Evolutionary conservation across 192 early-diverging fungal genomes (phyloP), one percentile per base, ranked within the genome.

Genomic region (Podila epicladia): DNA sequence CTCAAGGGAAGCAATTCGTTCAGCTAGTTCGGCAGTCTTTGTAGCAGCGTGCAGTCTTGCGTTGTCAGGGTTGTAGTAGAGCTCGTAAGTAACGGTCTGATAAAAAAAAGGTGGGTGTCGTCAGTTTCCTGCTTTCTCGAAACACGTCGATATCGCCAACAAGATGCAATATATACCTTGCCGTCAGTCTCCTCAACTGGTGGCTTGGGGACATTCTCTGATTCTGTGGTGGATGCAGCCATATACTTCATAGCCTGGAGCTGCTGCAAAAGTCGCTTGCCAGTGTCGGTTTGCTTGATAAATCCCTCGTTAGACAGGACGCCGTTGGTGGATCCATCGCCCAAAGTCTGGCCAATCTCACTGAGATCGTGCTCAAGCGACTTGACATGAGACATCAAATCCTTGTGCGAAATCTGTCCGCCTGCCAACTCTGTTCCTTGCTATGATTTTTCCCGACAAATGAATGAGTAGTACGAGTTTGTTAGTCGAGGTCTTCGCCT

Each of bases 21-120:
- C 83, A 64, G 94, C 94, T 11, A 95, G 69, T 19, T 93, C 88
- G 9, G 85, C 76, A 41, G 90, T 72, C 62, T 93, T 91, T 26
- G 85, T 84, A 29, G 88, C 85, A 19, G 87, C 84, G 35, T 86
- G 83, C 22, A 85, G 51, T 65, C 85, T 85, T 13, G 87, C 83
- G 28, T 89, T 85, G 35, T 90, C 87, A 17, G 92, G 92, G 22
- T 88, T 92, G 67, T 92, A 94, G 70, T 82, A 93, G 3, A 93
- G 82, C 68, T 94, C 93, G 70, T 94, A 93, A 12, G 92, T 93
- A 5, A 94, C 83, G 58, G 84, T 83, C 87, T 87, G 31, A 17
- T 8, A 61, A 33, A 13, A 31, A 31, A 33, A 31, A 32, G 17
- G 0, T 28, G 41, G 41, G 13, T 2, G 17, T 15, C 41, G 13